Evolutionary conservation across 805 yeast species (phyloP), one percentile per base, ranked within the genome.

Genomic region (Metschnikowia proteae): DNA sequence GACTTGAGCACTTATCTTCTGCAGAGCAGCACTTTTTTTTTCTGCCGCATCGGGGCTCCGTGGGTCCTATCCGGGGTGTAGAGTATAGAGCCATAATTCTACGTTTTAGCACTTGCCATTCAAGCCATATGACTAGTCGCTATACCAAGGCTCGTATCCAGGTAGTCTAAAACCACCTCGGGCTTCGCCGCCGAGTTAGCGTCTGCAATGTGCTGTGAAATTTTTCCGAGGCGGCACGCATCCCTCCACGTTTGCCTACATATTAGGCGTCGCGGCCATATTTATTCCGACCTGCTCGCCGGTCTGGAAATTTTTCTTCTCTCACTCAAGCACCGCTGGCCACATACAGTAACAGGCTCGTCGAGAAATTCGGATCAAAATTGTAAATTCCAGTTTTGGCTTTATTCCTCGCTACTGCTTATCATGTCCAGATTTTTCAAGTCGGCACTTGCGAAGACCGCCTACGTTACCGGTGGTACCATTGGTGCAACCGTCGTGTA

Each of bases 401-500:
- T 17, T n/a, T 3, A 23, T 23, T 5, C 25, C 28, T 40, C 35
- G 43, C 30, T 23, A 23, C 35, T 30, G 43, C 27, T 29, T 10
- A 38, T 29, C 26, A 56, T 56, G 60, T 56, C 60, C 34, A 51
- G 58, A 27, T 52, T 59, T 45, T 47, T 57, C n/a, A 53, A 48
- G 46, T 54, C 58, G 11, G 63, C 58, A 17, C 46, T 66, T 33
- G 68, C 66, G 28, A 69, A 69, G 53, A 54, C 65, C n/a, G 57
- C 65, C 22, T 43, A 61, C 37, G 73, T 61, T 27, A 53, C 68
- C 17, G 62, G 67, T 37, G 69, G 68, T 39, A 61, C 57, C 9
- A 64, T 63, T 42, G 77, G 75, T 42, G 70, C 66, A 38, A 55
- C 68, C 13, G 61, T 73, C 13, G 57, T 71, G 29, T 73, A 73